Conservation (phyloP, 179 eudicot species). For the Camellia oleifera region DNA sequence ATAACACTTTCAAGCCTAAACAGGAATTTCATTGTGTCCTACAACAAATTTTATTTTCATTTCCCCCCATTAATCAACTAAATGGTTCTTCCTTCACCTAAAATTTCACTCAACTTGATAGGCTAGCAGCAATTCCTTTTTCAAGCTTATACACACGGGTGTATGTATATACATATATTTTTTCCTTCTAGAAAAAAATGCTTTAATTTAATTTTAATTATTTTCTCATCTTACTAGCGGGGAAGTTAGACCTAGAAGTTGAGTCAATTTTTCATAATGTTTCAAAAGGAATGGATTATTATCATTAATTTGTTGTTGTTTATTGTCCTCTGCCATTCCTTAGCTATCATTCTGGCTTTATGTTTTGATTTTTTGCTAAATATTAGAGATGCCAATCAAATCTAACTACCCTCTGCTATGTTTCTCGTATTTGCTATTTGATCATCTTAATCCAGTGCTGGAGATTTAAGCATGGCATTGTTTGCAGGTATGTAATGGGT, state of each 20-base stretch:
- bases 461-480: slow-evolving; percentile 21
- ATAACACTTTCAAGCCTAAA: no score
- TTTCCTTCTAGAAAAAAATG: no score
- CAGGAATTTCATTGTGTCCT: no score
- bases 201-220: no score
- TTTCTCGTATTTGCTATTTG: neutral
- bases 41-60: no score
- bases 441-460: neutral
- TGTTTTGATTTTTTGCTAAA: neutral
- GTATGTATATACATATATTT: no score
- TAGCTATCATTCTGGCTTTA: neutral
- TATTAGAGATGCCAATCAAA: neutral
- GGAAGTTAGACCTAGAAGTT: neutral
- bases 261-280: neutral
- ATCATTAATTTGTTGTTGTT: neutral
- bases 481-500: slow-evolving; percentile 88
- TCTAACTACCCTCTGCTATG: neutral
- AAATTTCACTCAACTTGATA: no score
- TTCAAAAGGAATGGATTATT: neutral
- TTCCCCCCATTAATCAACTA: no score
- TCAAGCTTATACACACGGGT: no score
- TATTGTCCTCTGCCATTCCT: slow-evolving; percentile 3
- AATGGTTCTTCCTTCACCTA: no score
- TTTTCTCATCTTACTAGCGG: no score
- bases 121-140: no score